phyloP scores from a whole-genome alignment of 345 rosid species.

The Adansonia digitata region DNA sequence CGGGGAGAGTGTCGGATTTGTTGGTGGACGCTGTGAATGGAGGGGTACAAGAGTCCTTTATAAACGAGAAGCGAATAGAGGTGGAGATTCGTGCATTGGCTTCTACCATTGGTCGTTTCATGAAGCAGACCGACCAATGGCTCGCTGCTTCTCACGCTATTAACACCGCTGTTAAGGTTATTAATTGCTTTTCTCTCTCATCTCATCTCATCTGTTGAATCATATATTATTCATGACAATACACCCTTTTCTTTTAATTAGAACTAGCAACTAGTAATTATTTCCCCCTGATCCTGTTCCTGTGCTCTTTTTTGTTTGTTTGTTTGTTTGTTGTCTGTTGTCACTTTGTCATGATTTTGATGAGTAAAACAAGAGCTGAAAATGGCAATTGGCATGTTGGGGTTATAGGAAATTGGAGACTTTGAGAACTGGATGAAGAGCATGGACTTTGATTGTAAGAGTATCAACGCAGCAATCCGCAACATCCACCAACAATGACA shows the following conservation, averaged over 20 bases:
- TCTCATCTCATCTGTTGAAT: not conserved
- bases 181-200: not conserved
- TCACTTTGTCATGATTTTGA: too few relatives aligned
- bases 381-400: too few relatives aligned
- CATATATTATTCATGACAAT: too few relatives aligned
- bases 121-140: constrained; percentile 84
- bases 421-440: constrained; percentile 96
- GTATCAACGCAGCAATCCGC: constrained; percentile 67
- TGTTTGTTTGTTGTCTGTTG: not conserved
- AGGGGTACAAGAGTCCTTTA: constrained; percentile 70
- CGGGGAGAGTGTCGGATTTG: constrained; percentile 62
- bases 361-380: too few relatives aligned
- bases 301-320: too few relatives aligned
- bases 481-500: constrained; percentile 53
- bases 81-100: constrained; percentile 64
- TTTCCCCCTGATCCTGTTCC: too few relatives aligned
- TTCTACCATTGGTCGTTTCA: constrained; percentile 51
- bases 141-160: constrained; percentile 63
- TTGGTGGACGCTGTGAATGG: constrained; percentile 77
- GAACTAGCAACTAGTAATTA: not conserved
- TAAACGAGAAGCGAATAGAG: constrained; percentile 79
- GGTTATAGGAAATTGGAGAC: constrained; percentile 80
- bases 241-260: too few relatives aligned
- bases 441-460: constrained; percentile 84
- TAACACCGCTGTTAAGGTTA: constrained; percentile 75